Evolutionary conservation across 1,284 basidiomycete species (phyloP), one percentile per base, ranked within the genome.

Genomic region (Spongispora temasekensis): DNA sequence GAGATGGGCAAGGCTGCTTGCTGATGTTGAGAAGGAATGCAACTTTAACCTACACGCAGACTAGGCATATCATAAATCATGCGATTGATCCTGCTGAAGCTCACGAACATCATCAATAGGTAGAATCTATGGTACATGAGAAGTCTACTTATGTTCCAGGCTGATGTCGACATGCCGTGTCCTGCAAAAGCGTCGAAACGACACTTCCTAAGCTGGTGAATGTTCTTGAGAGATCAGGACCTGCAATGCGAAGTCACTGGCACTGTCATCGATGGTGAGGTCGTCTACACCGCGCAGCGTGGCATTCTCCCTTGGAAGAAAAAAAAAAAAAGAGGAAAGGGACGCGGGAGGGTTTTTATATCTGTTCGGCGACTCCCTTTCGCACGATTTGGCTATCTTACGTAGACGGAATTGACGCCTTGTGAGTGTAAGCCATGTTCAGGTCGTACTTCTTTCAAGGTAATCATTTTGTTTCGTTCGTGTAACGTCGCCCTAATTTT

Each of bases 161-260:
- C 61, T 76, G 61, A 73, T 78, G 75, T 81, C 79, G 78, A 79
- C 79, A 79, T 81, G 79, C 78, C 79, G 77, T 71, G 69, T 76
- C 76, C 78, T 80, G 46, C 62, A 68, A 70, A 67, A 67, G 28
- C 70, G 79, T 77, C 77, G 71, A 79, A 68, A 78, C 79, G 78
- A 79, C 80, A 81, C 79, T 81, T 81, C 79, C 79, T 81, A 81
- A 61, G 73, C 80, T 79, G 79, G 72, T 71, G 56, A 19, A 67
- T 71, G 34, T 54, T 81, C 78, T 81, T 59, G 78, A 75, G 77
- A 81, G 78, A 75, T 67, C 69, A 79, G 79, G 77, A 79, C 75
- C 71, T 71, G 64, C 60, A 46, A 55, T 59, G 55, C 64, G 63
- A 70, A 75, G 75, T 80, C 78, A 77, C 80, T 81, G 79, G 79